phyloP scores from a whole-genome alignment of 2,329 filamentous ascomycete genomes.

The Lachnellula occidentalis region DNA sequence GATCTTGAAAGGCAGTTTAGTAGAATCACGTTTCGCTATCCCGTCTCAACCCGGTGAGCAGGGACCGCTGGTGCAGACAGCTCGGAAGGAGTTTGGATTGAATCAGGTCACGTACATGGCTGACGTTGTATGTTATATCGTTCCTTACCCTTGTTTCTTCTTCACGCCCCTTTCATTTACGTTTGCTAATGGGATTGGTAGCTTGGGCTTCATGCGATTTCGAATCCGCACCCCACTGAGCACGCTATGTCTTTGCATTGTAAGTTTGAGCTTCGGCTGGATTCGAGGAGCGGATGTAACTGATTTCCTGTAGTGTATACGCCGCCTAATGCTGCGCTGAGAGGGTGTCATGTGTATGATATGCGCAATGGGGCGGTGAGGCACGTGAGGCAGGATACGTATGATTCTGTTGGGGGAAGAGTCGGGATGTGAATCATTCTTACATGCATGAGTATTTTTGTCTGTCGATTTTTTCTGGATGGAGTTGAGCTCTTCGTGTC shows the following conservation, averaged over 20 bases:
- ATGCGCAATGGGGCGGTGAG: constrained; percentile 66
- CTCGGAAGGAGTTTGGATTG: constrained; percentile 57
- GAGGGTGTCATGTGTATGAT: constrained; percentile 78
- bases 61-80: constrained; percentile 15
- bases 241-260: constrained; percentile 79
- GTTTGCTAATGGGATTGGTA: not conserved
- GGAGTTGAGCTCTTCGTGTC: no score
- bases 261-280: constrained; percentile 10
- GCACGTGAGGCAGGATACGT: constrained; percentile 65
- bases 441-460: no score
- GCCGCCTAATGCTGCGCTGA: constrained; percentile 82
- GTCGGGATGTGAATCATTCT: not conserved
- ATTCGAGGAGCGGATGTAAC: no score
- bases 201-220: constrained; percentile 79
- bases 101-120: constrained; percentile 88
- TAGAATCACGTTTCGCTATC: constrained; percentile 65
- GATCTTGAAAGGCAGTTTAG: constrained; percentile 67
- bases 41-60: constrained; percentile 39
- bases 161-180: not conserved
- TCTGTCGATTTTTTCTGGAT: no score
- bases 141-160: not conserved
- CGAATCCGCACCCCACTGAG: constrained; percentile 65
- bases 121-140: constrained; percentile 47
- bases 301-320: constrained; percentile 54
- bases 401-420: constrained; percentile 53